Conservation (phyloP, 495 filamentous ascomycete species). For the Podospora bellae-mahoneyi region DNA sequence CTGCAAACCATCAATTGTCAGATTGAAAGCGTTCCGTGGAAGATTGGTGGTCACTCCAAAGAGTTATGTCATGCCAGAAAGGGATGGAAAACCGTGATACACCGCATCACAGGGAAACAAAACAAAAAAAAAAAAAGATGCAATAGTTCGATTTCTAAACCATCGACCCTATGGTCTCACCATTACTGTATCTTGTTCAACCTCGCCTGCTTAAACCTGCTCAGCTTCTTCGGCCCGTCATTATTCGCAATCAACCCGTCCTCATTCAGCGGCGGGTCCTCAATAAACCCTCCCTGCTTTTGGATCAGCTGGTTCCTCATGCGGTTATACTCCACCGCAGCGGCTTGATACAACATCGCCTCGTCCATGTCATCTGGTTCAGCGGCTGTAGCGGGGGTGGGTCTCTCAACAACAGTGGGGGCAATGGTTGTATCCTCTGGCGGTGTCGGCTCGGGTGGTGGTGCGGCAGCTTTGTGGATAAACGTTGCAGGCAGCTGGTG, state of each 20-base stretch:
- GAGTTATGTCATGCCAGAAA: neutral
- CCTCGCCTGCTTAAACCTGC: conserved; percentile 85
- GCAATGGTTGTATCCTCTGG: conserved; percentile 58
- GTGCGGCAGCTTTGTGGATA: conserved; percentile 5
- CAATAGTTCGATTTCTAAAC: conserved; percentile 21
- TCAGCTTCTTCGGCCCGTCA: conserved; percentile 65
- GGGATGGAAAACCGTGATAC: conserved; percentile 14
- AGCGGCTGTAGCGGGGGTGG: conserved; percentile 35
- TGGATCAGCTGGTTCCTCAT: conserved; percentile 76
- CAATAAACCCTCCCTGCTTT: conserved; percentile 70
- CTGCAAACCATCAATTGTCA: conserved; percentile 55
- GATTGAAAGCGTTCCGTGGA: conserved; percentile 42
- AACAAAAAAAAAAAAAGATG: conserved; percentile 3
- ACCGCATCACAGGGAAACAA: conserved; percentile 8
- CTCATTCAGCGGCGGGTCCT: conserved; percentile 61
- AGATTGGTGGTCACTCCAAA: no score
- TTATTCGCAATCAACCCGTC: conserved; percentile 40
- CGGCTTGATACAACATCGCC: conserved; percentile 66
- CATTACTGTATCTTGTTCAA: conserved; percentile 45
- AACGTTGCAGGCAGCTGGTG: conserved; percentile 32
- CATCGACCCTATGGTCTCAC: conserved; percentile 22
- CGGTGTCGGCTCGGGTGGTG: conserved; percentile 42
- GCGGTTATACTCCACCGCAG: conserved; percentile 74
- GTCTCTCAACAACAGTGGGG: conserved; percentile 60
- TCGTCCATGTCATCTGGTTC: conserved; percentile 75